Evolutionary conservation across 1,139 yeast genomes (phyloP), one percentile per base, ranked within the genome.

Genomic region (Debaryomyces sp.): DNA sequence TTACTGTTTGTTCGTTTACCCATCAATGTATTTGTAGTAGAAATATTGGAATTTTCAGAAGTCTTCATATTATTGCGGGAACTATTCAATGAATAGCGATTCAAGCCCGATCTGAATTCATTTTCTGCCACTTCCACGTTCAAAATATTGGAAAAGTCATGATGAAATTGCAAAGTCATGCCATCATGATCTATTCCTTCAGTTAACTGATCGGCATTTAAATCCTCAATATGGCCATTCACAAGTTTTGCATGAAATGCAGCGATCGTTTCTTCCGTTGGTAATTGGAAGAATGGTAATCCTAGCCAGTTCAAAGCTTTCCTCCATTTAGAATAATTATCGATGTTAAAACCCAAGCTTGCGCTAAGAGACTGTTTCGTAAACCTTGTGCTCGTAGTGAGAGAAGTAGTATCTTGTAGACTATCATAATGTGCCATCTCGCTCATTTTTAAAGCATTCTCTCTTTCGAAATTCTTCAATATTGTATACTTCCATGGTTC

Each of bases 401-500:
- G 49, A 3, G 70, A 63, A 17, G 60, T 67, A 22, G 58, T 61
- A 47, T 55, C 61, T 29, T 49, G 49, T 6, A 41, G 21, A 12
- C 35, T 33, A 38, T 29, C 36, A 5, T 23, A 13, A 15, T 18
- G 22, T 6, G 41, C 47, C 38, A 33, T 32, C 18, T 38, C 49
- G 44, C 68, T 71, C 58, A 75, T 62, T 44, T 61, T 55, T 23
- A 54, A 58, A 12, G 56, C 57, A 52, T 75, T 71, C 24, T 75
- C 79, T 48, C 61, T 63, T 49, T 73, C 73, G 50, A 74, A 75
- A 53, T 67, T 71, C 40, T 54, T 60, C 76, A 73, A 70, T 23
- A 71, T 69, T 22, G 81, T 75, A 53, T 77, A 71, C 44, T 73
- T 70, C 92, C 92, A 87, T 1, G 97, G 97, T 51, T 73, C 79